These are phyloP conservation scores for Verruconis gallopava DNA, from an alignment of 2,329 filamentous ascomycete genomes.

Conservation along the genomic window DNA sequence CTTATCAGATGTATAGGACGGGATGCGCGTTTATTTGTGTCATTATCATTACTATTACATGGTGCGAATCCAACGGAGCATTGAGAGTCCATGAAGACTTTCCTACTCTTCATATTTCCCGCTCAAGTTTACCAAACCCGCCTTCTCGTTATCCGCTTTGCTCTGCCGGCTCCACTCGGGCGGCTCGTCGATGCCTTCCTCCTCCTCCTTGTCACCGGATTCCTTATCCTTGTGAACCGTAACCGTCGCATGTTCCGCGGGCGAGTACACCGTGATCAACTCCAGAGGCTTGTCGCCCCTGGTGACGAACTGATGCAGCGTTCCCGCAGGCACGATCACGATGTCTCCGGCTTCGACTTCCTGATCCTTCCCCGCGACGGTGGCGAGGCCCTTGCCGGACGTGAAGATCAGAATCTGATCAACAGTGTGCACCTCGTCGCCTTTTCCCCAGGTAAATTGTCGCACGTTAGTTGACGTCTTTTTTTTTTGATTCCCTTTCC, in stretches of 20 bases:
- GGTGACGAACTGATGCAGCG: constrained; percentile 53
- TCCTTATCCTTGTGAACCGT: constrained; percentile 51
- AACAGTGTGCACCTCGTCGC: constrained; percentile 37
- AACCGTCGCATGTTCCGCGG: constrained; percentile 47
- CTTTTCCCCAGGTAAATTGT: too few relatives aligned
- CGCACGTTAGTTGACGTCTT: too few relatives aligned
- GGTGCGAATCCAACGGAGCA: too few relatives aligned
- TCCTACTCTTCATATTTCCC: constrained; percentile 8
- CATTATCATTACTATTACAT: too few relatives aligned
- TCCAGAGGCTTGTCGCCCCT: constrained; percentile 46
- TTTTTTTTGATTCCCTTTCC: too few relatives aligned
- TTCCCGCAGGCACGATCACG: constrained; percentile 51
- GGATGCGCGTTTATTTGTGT: too few relatives aligned
- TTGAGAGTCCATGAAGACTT: too few relatives aligned
- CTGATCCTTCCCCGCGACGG: constrained; percentile 46
- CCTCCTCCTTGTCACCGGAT: constrained; percentile 49
- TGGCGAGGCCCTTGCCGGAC: constrained; percentile 43
- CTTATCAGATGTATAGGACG: too few relatives aligned
- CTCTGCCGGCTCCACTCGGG: constrained; percentile 45
- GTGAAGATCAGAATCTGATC: constrained; percentile 55
- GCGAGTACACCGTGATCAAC: constrained; percentile 49
- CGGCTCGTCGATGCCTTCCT: constrained; percentile 46
- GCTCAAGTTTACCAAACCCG: constrained; percentile 36
- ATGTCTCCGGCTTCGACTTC: constrained; percentile 42
- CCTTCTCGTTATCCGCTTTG: constrained; percentile 45